Conservation (phyloP, 306 rosid genomes). For the Dryas octopetala region DNA sequence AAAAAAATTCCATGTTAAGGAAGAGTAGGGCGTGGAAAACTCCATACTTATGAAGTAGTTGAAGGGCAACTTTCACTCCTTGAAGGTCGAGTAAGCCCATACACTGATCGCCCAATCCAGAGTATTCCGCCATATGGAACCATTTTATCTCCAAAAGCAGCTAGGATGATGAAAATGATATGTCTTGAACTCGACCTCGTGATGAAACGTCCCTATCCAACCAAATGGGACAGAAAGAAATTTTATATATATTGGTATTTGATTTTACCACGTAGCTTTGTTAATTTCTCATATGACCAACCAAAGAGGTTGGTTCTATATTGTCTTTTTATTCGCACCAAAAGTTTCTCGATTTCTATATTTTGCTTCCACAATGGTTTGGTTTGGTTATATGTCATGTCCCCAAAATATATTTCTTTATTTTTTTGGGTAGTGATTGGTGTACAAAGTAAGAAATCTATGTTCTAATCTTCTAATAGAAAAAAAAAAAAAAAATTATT, state of each 20-base stretch:
- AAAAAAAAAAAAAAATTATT: too few species aligned
- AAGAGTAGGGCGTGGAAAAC: too few species aligned
- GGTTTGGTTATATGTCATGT: not conserved
- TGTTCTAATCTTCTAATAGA: too few species aligned
- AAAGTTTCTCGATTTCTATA: not conserved
- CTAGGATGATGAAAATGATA: conserved; percentile 7
- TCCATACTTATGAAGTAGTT: too few species aligned
- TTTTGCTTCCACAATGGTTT: not conserved
- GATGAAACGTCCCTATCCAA: conserved; percentile 1
- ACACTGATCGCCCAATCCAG: not conserved
- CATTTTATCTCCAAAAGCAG: not conserved
- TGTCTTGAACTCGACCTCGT: not conserved
- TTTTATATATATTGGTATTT: not conserved
- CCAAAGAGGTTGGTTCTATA: not conserved
- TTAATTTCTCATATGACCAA: not conserved
- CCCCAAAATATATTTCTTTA: not conserved
- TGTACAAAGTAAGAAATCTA: not conserved
- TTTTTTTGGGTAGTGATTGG: not conserved
- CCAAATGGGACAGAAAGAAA: not conserved
- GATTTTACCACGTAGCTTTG: too few species aligned
- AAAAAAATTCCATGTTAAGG: too few species aligned
- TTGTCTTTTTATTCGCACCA: not conserved
- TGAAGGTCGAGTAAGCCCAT: not conserved
- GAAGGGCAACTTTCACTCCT: too few species aligned
- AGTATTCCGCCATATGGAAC: not conserved